Evolutionary conservation across 768 basidiomycete species (phyloP), one percentile per base, ranked within the genome.

Genomic region (Mrakia hoshinonis): DNA sequence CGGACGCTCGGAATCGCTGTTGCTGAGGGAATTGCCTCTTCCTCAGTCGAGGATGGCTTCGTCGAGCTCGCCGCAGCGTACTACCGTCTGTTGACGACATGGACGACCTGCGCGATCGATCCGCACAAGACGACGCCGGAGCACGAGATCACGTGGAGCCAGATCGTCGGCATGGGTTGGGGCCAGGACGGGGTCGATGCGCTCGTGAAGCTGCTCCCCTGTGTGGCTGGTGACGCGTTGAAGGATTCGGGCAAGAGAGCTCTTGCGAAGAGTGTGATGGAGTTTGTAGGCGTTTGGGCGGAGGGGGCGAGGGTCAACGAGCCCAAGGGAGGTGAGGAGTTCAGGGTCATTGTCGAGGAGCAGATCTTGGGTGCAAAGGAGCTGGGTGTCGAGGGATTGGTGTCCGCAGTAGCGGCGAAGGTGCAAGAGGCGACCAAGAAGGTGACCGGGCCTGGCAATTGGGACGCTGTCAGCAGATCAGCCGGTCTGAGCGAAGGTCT

Each of bases 91-190:
- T 74, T 91, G 2, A 85, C 85, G 71, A 81, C 83, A 0, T 97
- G 92, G 93, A 87, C 83, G 7, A 82, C 85, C 3, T 94, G 91
- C 75, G 91, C 92, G 0, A 84, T 86, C n/a, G 89, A 98, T 76
- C 94, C 95, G 7, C 95, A 98, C 77, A 82, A 83, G 68, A 94
- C 92, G 9, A 89, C 87, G 3, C 92, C 92, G 0, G 83, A 82
- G 10, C 95, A 98, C 79, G 91, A 90, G 67, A 86, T 97, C 62
- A 80, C 89, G 11, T 98, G 95, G 94, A 90, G 87, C 68, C 91
- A 92, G 76, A 82, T 95, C 12, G 80, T 82, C n/a, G 87, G 85
- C 3, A 90, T 89, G 86, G 85, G 83, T 0, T 95, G 92, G 90
- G 82, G 81, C 22, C 82, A 83, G 0, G 86, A 88, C 38, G 79